Evolutionary conservation across 2,329 filamentous ascomycete genomes (phyloP), one percentile per base, ranked within the genome.

Genomic region (Aspergillus ibericus): DNA sequence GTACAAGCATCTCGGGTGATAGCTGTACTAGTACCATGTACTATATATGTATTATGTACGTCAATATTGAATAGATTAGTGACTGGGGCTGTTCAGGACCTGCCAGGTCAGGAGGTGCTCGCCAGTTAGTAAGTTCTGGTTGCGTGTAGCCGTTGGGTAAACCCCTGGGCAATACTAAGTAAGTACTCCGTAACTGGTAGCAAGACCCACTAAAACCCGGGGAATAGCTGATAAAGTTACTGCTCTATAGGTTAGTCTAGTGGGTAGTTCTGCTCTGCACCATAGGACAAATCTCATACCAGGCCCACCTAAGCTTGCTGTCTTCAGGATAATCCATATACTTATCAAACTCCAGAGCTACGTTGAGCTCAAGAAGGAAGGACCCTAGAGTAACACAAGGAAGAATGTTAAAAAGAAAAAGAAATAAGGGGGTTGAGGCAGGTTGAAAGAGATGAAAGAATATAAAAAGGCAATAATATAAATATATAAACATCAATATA

Each of bases 51-150:
- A 55, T 10, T 22, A 20, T 42, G 18, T 22, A 42, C 38, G 18
- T 13, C 18, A 20, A 42, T 22, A 8, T 42, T 5, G 38, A 32
- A 32, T 10, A 32, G 29, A 32, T n/a, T n/a, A n/a, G 36, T 40
- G n/a, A n/a, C 36, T 40, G 36, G n/a, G 16, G n/a, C 8, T n/a
- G 46, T 54, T 57, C 42, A 59, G 54, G 58, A 60, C 60, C 58
- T 62, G 54, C 60, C 60, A 53, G 20, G 56, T 62, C 50, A 38
- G 58, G 60, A 53, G 47, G 48, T 25, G 18, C 48, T 52, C 16
- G 15, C 15, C 34, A 40, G 50, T 29, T 25, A 25, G 8, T 32
- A 40, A 16, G 18, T 9, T 18, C 22, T 10, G 16, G 25, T 48
- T 48, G 44, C 44, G 27, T 12, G 22, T 25, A 29, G 44, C 44